Evolutionary conservation across 2,329 filamentous ascomycete genomes (phyloP), one percentile per base, ranked within the genome.

Genomic region (Aspergillaceae sp.): DNA sequence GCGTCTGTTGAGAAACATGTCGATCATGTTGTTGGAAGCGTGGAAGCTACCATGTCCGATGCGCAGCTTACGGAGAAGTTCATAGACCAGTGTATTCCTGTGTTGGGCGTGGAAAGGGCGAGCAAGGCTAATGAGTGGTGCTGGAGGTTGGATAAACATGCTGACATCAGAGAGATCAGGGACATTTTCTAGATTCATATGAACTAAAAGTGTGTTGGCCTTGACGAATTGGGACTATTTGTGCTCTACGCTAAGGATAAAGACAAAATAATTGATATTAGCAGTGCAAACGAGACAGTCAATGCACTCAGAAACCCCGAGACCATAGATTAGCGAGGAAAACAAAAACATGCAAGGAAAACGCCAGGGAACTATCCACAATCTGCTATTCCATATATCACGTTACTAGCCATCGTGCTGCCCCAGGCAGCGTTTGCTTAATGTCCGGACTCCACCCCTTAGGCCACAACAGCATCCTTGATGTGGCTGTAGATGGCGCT

Each of bases 1-100:
- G 19, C 26, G n/a, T n/a, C 36, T 38, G 44, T 74, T 11, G 63
- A 69, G 41, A 74, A 71, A 51, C 69, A 75, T 54, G 59, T 78
- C 34, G 57, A 68, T 45, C 71, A 77, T 62, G 74, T 74, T 3
- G 63, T 77, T 36, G 75, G 75, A 2, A 77, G 73, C 50, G 51
- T 76, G 33, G 64, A 74, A 47, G 67, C 69, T 10, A 74, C 74
- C 0, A 65, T 78, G 66, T 71, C 63, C 3, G 67, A 73, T 45
- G 57, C 58, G 1, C 66, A 74, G 47, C 52, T 78, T 32, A 62
- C 66, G 46, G 66, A 62, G 42, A 79, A 78, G 55, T 78, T 78
- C 43, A 47, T 72, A 26, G 72, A 74, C 50, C 74, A 78, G 50
- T 69, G 67, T 32, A 50, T 57, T 4, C 53, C 60, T 2, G 64